Evolutionary conservation across 805 yeast species (phyloP).

Genomic region (Phaffomyces opuntiae): DNA sequence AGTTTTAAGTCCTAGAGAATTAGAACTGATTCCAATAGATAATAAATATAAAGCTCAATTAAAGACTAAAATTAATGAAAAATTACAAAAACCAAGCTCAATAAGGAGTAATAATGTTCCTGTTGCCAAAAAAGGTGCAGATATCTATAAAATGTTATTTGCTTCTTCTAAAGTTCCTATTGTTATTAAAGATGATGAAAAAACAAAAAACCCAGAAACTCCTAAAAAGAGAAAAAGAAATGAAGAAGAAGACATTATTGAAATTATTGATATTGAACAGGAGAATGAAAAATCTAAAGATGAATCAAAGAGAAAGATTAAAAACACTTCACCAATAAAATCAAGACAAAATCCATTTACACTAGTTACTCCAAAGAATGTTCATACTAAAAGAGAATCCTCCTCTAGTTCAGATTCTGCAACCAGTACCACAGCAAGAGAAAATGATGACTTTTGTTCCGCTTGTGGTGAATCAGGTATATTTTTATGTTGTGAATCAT

Average conservation of each 20-base stretch:
- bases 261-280: not conserved
- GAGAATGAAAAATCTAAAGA: not conserved
- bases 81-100: conserved; percentile 16
- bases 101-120: conserved; percentile 10
- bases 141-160: conserved; percentile 11
- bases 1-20: not conserved
- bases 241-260: no score
- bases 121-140: conserved; percentile 4
- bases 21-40: not conserved
- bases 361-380: conserved; percentile 23
- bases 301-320: conserved; percentile 17
- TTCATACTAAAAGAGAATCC: conserved; percentile 24
- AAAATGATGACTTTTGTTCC: conserved; percentile 86
- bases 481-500: conserved; percentile 87
- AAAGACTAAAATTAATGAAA: conserved; percentile 14
- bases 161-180: not conserved
- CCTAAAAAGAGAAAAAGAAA: conserved; percentile 4
- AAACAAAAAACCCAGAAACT: conserved; percentile 1
- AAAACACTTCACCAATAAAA: conserved; percentile 24
- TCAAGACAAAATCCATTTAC: conserved; percentile 38
- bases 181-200: not conserved
- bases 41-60: not conserved
- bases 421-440: conserved; percentile 25
- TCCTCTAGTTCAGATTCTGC: conserved; percentile 15
- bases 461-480: conserved; percentile 86